These are phyloP conservation scores for Starmerella stigmatis DNA, from an alignment of 805 yeast genomes.

Conservation along the genomic window DNA sequence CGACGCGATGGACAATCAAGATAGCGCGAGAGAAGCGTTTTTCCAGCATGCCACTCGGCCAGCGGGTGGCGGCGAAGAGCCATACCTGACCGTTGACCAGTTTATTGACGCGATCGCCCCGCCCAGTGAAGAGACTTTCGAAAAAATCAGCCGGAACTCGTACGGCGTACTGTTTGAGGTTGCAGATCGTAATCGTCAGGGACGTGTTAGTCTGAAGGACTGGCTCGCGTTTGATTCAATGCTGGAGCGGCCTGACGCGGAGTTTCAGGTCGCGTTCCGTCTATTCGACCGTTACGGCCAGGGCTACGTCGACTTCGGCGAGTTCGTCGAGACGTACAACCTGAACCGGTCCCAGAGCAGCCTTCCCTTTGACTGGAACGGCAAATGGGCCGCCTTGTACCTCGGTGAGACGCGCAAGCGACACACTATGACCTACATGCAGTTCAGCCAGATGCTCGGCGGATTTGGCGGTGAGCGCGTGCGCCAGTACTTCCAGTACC, in stretches of 20 bases:
- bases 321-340: slow-evolving; percentile 34
- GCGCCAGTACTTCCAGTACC: slow-evolving; percentile 36
- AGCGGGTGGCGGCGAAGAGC: slow-evolving; percentile 26
- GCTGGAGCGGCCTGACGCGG: slow-evolving; percentile 46
- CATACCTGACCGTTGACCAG: slow-evolving; percentile 34
- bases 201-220: slow-evolving; percentile 56
- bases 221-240: slow-evolving; percentile 61
- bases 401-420: slow-evolving; percentile 32
- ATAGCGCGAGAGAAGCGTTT: slow-evolving; percentile 9
- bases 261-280: slow-evolving; percentile 41
- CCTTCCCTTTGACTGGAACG: slow-evolving; percentile 37
- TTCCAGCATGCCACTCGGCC: slow-evolving; percentile 12
- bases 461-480: slow-evolving; percentile 40
- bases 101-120: slow-evolving; percentile 39
- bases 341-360: slow-evolving; percentile 30
- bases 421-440: slow-evolving; percentile 34
- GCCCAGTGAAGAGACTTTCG: slow-evolving; percentile 36
- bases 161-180: slow-evolving; percentile 67
- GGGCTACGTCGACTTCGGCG: slow-evolving; percentile 34
- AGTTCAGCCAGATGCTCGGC: slow-evolving; percentile 38
- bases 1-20: slow-evolving; percentile 9
- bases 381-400: slow-evolving; percentile 35
- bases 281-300: slow-evolving; percentile 35
- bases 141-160: slow-evolving; percentile 45
- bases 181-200: slow-evolving; percentile 64